Conservation (phyloP, 352 stramenopile species). For the Elongisporangium prolatum region DNA sequence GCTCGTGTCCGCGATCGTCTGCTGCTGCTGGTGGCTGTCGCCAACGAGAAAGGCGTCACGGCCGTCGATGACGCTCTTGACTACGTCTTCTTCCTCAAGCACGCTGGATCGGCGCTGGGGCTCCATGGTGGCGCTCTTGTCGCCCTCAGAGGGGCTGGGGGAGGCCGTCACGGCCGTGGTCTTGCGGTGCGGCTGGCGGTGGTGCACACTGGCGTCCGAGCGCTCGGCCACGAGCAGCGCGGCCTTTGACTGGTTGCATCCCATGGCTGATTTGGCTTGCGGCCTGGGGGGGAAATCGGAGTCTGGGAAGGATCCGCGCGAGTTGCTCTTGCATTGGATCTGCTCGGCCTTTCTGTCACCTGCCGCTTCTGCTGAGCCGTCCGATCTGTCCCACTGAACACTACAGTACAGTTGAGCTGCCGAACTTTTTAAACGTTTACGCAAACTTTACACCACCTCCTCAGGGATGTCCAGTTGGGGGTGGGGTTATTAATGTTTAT, state of each 20-base stretch:
- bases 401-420: too few species aligned
- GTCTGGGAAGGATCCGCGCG: neutral
- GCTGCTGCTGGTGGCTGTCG: too few species aligned
- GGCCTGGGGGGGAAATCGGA: neutral
- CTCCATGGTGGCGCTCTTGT: conserved; percentile 1
- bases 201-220: neutral
- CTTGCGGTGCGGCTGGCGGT: neutral
- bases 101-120: conserved; percentile 5
- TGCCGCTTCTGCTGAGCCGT: neutral
- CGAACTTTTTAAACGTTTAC: too few species aligned
- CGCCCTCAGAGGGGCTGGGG: neutral
- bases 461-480: too few species aligned
- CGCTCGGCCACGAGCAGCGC: conserved; percentile 12
- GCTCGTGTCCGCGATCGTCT: neutral
- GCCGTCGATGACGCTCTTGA: neutral
- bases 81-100: neutral
- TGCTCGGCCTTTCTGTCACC: conserved; percentile 1
- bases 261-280: conserved; percentile 24
- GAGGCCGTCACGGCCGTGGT: neutral
- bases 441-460: too few species aligned
- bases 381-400: neutral
- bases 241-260: conserved; percentile 60
- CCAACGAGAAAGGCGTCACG: neutral
- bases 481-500: too few species aligned
- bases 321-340: neutral